These are phyloP conservation scores for Lepidium aucheri DNA, from an alignment of 345 rosid genomes.

Conservation along the genomic window DNA sequence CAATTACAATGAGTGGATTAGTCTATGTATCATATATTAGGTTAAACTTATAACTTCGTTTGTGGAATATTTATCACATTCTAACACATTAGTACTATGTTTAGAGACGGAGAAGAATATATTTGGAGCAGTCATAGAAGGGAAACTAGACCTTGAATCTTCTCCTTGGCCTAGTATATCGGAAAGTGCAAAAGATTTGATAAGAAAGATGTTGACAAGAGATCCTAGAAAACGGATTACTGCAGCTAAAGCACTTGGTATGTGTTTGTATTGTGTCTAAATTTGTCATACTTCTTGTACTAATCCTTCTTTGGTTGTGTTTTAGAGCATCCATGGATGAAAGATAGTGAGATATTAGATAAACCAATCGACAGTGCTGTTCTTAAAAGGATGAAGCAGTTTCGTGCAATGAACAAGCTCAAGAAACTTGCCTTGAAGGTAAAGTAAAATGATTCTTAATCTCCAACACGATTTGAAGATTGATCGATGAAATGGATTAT, in stretches of 20 bases:
- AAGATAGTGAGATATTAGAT: slow-evolving; percentile 50
- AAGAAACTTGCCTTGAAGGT: slow-evolving; percentile 92
- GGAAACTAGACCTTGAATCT: slow-evolving; percentile 56
- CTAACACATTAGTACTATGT: neutral
- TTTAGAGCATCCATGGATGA: slow-evolving; percentile 86
- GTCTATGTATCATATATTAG: no score
- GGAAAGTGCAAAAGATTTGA: slow-evolving; percentile 64
- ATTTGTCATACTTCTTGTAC: neutral
- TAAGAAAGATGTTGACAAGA: slow-evolving; percentile 52
- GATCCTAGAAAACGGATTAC: slow-evolving; percentile 74
- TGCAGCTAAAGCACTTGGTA: slow-evolving; percentile 73
- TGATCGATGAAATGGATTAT: neutral
- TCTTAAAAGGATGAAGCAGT: slow-evolving; percentile 75
- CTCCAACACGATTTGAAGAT: neutral
- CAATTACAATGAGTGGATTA: no score
- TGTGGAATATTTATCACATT: no score
- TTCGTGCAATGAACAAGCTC: slow-evolving; percentile 84
- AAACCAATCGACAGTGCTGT: slow-evolving; percentile 77
- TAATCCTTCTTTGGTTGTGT: neutral
- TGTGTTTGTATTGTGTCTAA: neutral
- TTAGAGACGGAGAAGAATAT: slow-evolving; percentile 70
- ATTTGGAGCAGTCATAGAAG: slow-evolving; percentile 41
- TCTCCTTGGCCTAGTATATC: slow-evolving; percentile 80
- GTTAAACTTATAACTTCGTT: no score
- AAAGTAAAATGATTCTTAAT: neutral